phyloP scores from a whole-genome alignment of 441 rosid genomes.

The Kokia cookei region DNA sequence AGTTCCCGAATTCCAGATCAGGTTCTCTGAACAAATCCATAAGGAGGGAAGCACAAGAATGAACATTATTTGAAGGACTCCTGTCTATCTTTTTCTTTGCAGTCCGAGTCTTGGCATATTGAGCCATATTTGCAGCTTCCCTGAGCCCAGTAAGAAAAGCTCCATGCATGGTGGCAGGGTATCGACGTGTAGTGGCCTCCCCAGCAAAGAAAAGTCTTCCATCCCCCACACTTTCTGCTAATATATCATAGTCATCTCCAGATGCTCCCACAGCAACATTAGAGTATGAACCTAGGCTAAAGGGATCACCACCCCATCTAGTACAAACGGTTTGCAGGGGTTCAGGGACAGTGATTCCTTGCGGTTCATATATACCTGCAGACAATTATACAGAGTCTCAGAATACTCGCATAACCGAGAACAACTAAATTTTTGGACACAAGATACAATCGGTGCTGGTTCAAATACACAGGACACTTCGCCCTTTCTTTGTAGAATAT shows the following conservation, averaged over 20 bases:
- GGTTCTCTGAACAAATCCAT: slow-evolving; percentile 92
- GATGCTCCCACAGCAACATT: slow-evolving; percentile 98
- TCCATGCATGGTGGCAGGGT: slow-evolving; percentile 99
- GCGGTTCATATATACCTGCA: slow-evolving; percentile 85
- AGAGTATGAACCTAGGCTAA: slow-evolving; percentile 88
- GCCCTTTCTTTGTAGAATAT: too few species aligned
- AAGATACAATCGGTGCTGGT: background rate
- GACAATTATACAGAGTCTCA: slow-evolving; percentile 8
- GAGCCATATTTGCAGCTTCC: slow-evolving; percentile 88
- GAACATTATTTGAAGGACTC: slow-evolving; percentile 65
- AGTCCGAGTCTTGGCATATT: slow-evolving; percentile 51
- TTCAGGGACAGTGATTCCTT: slow-evolving; percentile 85
- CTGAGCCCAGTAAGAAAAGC: slow-evolving; percentile 87
- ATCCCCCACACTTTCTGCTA: slow-evolving; percentile 93
- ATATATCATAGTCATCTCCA: slow-evolving; percentile 91
- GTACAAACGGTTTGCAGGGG: slow-evolving; percentile 95
- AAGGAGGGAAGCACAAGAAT: slow-evolving; percentile 76
- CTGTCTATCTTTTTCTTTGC: slow-evolving; percentile 46
- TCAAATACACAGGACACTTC: background rate
- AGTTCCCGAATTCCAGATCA: slow-evolving; percentile 85
- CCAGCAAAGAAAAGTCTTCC: slow-evolving; percentile 96
- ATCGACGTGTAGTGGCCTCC: slow-evolving; percentile 85
- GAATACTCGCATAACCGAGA: background rate
- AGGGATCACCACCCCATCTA: slow-evolving; percentile 95
- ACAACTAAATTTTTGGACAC: background rate